A percentile compares a stretch with the other conserved stretches of the same genome.
These are phyloP conservation scores for Silene uniflora DNA, from an alignment of 148 eudicot species.

Conservation along the genomic window DNA sequence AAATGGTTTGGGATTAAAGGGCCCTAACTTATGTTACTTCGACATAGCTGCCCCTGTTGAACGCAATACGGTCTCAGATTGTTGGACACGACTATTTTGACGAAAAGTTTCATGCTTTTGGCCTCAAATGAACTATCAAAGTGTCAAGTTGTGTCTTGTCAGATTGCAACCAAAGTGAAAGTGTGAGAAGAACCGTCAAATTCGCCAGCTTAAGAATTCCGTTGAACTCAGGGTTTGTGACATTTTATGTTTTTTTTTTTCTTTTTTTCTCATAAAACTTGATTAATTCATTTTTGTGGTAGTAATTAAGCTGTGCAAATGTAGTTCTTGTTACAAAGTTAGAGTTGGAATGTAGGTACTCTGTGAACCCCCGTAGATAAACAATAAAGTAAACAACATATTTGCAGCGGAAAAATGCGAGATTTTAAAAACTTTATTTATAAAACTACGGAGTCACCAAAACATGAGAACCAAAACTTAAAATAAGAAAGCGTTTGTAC, in stretches of 20 bases:
- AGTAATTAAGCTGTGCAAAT: too few species aligned
- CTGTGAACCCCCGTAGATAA: too few species aligned
- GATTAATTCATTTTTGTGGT: background rate
- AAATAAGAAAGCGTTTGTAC: too few species aligned
- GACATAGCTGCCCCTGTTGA: background rate
- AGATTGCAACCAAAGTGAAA: background rate
- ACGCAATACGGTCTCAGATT: background rate
- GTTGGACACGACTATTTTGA: background rate
- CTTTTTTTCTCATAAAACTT: background rate
- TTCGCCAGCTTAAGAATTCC: constrained; percentile 45
- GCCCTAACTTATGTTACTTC: background rate
- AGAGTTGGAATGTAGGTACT: too few species aligned
- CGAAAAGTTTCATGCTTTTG: background rate
- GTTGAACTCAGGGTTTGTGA: constrained; percentile 71
- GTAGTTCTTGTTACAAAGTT: too few species aligned
- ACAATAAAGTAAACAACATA: too few species aligned
- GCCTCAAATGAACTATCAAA: background rate
- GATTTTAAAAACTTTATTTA: too few species aligned
- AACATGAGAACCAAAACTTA: too few species aligned
- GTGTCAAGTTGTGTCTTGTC: background rate
- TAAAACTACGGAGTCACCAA: too few species aligned
- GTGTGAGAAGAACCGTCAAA: constrained; percentile 44
- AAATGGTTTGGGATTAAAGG: background rate
- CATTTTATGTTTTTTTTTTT: constrained; percentile 1
- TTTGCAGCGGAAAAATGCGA: too few species aligned